Conservation (phyloP, 305 asterid genomes). For the Ilex paraguariensis region DNA sequence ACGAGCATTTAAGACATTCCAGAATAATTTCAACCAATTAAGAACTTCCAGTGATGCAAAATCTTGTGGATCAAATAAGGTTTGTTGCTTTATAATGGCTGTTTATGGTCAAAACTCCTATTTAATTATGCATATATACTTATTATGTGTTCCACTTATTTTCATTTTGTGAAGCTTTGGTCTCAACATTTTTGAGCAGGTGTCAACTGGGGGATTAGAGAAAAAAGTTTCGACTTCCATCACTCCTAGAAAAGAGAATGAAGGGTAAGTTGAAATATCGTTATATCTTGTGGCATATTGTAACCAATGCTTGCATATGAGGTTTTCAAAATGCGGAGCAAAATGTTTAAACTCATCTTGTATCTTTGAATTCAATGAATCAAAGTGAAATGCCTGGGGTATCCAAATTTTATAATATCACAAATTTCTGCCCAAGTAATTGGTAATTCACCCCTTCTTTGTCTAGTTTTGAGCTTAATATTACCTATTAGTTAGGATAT, state of each 20-base stretch:
- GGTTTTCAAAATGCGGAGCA: no score
- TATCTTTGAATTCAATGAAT: no score
- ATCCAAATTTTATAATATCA: no score
- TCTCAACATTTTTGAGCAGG: conserved; percentile 28
- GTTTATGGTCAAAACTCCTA: neutral
- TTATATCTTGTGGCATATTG: no score
- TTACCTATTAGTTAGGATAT: no score
- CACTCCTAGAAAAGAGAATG: conserved; percentile 48
- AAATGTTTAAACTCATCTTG: no score
- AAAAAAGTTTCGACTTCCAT: conserved; percentile 36
- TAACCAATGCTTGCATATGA: no score
- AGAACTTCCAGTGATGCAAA: conserved; percentile 36
- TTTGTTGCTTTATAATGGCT: conserved; percentile 13
- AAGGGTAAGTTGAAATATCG: conserved; percentile 31
- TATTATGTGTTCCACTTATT: conserved; percentile 1
- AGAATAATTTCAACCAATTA: conserved; percentile 42
- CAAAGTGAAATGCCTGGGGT: no score
- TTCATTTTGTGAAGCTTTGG: neutral
- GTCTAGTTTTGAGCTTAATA: no score
- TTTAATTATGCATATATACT: conserved; percentile 3
- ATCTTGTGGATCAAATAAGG: conserved; percentile 40
- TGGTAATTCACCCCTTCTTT: no score
- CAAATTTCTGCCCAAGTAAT: no score
- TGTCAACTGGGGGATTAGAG: conserved; percentile 28
- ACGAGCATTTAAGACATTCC: conserved; percentile 87